These are phyloP conservation scores for Candida methanosorbosa DNA, from an alignment of 805 yeast genomes.

Conservation along the genomic window DNA sequence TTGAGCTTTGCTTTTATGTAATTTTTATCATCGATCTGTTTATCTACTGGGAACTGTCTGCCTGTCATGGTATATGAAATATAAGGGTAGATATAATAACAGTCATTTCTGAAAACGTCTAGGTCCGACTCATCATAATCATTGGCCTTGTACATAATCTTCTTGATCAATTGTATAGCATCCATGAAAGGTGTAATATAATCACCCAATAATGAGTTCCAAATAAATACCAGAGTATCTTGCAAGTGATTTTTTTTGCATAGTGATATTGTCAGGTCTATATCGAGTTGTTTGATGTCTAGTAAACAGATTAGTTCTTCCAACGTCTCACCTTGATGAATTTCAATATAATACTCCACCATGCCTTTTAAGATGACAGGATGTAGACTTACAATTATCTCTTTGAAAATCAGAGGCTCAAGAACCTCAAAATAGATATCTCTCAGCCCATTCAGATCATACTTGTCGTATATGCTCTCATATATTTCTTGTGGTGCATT, in stretches of 20 bases:
- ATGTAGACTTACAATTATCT: slow-evolving; percentile 41
- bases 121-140: slow-evolving; percentile 4
- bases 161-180: slow-evolving; percentile 31
- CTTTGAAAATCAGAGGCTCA: slow-evolving; percentile 41
- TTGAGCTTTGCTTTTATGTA: slow-evolving; percentile 37
- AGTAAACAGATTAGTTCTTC: slow-evolving; percentile 65
- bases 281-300: slow-evolving; percentile 61
- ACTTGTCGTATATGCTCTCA: slow-evolving; percentile 38
- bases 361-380: slow-evolving; percentile 57
- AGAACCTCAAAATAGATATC: slow-evolving; percentile 42
- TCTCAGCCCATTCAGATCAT: slow-evolving; percentile 23
- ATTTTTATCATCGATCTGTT: slow-evolving; percentile 26
- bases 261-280: slow-evolving; percentile 62
- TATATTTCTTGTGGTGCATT: slow-evolving; percentile 26
- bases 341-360: slow-evolving; percentile 39
- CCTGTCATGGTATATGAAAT: slow-evolving; percentile 67
- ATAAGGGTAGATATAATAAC: slow-evolving; percentile 43
- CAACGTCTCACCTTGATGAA: slow-evolving; percentile 36
- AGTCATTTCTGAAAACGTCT: slow-evolving; percentile 6
- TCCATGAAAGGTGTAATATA: slow-evolving; percentile 64
- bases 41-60: slow-evolving; percentile 70
- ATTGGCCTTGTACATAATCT: slow-evolving; percentile 6
- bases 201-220: slow-evolving; percentile 64
- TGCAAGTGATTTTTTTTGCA: slow-evolving; percentile 48
- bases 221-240: slow-evolving; percentile 62